Base-by-base conservation (phyloP, 345 rosid genomes). In the Viola odorata region DNA sequence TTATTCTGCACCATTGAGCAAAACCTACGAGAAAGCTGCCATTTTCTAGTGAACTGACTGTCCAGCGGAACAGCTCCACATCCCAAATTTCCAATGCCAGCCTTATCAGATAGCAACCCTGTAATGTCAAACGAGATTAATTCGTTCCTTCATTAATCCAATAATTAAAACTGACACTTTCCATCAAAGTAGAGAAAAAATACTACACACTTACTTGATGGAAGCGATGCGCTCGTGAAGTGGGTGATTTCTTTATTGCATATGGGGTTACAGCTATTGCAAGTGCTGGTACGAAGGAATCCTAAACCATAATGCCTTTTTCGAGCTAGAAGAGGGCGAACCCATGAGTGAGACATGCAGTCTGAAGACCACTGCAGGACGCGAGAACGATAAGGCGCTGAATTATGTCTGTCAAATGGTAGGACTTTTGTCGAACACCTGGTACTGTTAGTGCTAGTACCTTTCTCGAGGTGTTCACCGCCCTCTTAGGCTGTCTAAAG, bases 1-100 rank as follows among this genome's bases (percentile, higher is more conserved):
- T 50, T 67, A 47, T 69, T 63, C 55, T 62, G 66, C 38, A 71
- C 50, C 10, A 71, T 53, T 0, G 81, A 65, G 60, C 86, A 76
- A 64, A 82, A 84, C 44, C 81, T 67, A 47, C 69, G 50, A 51
- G 12, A 2, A 45, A 50, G 39, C 17, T n/a, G 47, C 39, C 68
- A 40, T 44, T 58, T 57, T 50, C 53, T 3, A 10, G 23, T 15
- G 11, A 44, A 55, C 32, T 4, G 41, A 62, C 12, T 23, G 41
- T 11, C 40, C 17, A n/a, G 48, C 49, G 39, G 6, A 12, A 32
- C 42, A 15, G 40, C 12, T 7, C 13, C 45, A 15, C 32, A 23
- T 23, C 32, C 32, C 32, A 23, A 23, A 0, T 44, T 12, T 15
- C 13, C n/a, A 59, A 45, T 50, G 47, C 23, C 8, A 39, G 48